Conservation (phyloP, 495 filamentous ascomycete genomes). For the Daldinia decipiens region DNA sequence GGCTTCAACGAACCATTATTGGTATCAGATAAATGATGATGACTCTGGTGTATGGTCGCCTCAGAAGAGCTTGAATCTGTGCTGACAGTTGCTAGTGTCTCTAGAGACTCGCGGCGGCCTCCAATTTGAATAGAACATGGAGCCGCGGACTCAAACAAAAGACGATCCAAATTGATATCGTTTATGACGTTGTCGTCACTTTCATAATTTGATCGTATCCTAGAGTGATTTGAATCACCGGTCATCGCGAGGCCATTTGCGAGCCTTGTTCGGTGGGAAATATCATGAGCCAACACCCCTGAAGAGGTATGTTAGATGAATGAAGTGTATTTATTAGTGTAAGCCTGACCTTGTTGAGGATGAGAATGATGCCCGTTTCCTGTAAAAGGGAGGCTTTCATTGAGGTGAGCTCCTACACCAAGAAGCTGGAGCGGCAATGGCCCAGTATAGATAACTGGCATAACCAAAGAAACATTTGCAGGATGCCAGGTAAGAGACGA, state of each 20-base stretch:
- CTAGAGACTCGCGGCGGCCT: background rate
- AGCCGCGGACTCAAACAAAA: too few species aligned
- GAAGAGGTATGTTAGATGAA: background rate
- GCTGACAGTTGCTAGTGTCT: background rate
- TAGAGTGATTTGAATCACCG: background rate
- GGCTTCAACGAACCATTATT: background rate
- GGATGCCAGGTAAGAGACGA: background rate
- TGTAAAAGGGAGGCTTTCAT: background rate
- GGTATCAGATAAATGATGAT: background rate
- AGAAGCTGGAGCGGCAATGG: background rate
- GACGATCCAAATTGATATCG: too few species aligned
- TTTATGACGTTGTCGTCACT: background rate
- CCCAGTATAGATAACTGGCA: background rate
- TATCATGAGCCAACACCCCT: too few species aligned
- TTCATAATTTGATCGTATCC: background rate
- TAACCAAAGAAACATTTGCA: background rate
- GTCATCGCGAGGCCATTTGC: background rate
- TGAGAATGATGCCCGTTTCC: background rate
- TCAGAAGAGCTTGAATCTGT: background rate
- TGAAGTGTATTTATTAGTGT: background rate
- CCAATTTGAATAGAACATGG: too few species aligned
- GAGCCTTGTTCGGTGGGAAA: too few species aligned
- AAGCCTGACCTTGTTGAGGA: background rate
- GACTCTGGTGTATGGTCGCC: background rate
- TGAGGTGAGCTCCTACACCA: background rate